Evolutionary conservation across 2,329 filamentous ascomycete species (phyloP).

Genomic region (Exophiala alcalophila): DNA sequence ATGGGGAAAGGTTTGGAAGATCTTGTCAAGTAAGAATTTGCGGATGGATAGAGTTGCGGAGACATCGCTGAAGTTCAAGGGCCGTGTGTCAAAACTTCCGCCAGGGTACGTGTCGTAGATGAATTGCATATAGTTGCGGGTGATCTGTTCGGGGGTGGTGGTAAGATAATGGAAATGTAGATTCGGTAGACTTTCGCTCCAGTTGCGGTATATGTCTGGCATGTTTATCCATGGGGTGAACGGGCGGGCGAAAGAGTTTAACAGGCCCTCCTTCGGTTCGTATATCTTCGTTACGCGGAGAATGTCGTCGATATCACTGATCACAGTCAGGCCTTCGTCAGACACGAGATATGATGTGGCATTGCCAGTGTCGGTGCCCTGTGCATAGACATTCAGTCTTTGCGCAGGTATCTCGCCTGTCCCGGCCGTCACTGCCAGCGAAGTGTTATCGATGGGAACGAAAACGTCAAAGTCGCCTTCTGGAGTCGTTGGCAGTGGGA

Average conservation of each 20-base stretch:
- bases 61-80: constrained; percentile 75
- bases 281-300: constrained; percentile 80
- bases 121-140: constrained; percentile 71
- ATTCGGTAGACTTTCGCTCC: constrained; percentile 63
- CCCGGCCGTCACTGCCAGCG: constrained; percentile 57
- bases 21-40: constrained; percentile 64
- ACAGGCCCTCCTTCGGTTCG: constrained; percentile 66
- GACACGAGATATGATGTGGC: constrained; percentile 75
- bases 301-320: constrained; percentile 78
- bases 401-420: constrained; percentile 65
- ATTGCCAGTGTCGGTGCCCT: constrained; percentile 65
- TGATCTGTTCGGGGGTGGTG: constrained; percentile 74
- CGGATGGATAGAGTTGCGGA: constrained; percentile 70
- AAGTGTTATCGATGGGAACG: constrained; percentile 58
- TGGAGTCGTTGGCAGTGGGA: constrained; percentile 64
- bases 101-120: constrained; percentile 76
- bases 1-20: constrained; percentile 71
- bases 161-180: constrained; percentile 80
- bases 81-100: constrained; percentile 73
- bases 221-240: constrained; percentile 75
- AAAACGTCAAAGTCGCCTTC: constrained; percentile 74
- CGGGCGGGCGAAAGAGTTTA: constrained; percentile 71
- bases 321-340: constrained; percentile 64
- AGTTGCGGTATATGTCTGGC: constrained; percentile 74
- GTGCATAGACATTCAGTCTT: constrained; percentile 64